phyloP scores from a whole-genome alignment of 1,284 basidiomycete species.

The Ganoderma lingzhi region DNA sequence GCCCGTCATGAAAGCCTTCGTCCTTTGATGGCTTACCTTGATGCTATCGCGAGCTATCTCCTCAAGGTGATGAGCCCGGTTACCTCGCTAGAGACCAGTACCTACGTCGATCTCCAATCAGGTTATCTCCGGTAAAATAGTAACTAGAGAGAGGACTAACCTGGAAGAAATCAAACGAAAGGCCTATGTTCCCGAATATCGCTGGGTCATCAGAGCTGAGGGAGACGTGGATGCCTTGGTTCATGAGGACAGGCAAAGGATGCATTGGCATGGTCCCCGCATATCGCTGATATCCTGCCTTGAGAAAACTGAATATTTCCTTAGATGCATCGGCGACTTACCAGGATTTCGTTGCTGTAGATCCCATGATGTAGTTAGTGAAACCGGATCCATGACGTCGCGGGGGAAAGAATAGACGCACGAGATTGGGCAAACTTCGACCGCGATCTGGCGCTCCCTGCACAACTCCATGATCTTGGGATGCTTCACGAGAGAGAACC shows the following conservation, averaged over 20 bases:
- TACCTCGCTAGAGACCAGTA: slow-evolving; percentile 70
- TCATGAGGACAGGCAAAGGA: slow-evolving; percentile 70
- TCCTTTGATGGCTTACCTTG: slow-evolving; percentile 48
- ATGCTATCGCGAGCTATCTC: slow-evolving; percentile 71
- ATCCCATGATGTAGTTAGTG: slow-evolving; percentile 18
- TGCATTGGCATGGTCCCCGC: slow-evolving; percentile 81
- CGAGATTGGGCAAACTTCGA: slow-evolving; percentile 81
- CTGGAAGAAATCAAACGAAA: slow-evolving; percentile 79
- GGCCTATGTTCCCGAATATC: slow-evolving; percentile 78
- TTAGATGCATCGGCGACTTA: slow-evolving; percentile 39
- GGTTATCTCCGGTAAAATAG: neutral
- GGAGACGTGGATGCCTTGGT: slow-evolving; percentile 73
- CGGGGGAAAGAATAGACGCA: slow-evolving; percentile 43
- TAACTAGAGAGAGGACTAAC: slow-evolving; percentile 32
- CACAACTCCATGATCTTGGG: slow-evolving; percentile 74
- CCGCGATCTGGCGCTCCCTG: slow-evolving; percentile 64
- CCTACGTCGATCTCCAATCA: slow-evolving; percentile 44
- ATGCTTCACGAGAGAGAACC: slow-evolving; percentile 80
- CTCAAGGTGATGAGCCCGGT: slow-evolving; percentile 67
- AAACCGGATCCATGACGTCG: neutral
- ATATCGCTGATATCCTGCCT: slow-evolving; percentile 53
- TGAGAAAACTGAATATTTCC: neutral
- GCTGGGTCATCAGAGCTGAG: slow-evolving; percentile 79
- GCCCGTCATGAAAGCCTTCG: too few species aligned
- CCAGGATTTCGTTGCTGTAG: slow-evolving; percentile 71